phyloP scores from a whole-genome alignment of 2,329 filamentous ascomycete genomes.

The Penicillium thymicola region DNA sequence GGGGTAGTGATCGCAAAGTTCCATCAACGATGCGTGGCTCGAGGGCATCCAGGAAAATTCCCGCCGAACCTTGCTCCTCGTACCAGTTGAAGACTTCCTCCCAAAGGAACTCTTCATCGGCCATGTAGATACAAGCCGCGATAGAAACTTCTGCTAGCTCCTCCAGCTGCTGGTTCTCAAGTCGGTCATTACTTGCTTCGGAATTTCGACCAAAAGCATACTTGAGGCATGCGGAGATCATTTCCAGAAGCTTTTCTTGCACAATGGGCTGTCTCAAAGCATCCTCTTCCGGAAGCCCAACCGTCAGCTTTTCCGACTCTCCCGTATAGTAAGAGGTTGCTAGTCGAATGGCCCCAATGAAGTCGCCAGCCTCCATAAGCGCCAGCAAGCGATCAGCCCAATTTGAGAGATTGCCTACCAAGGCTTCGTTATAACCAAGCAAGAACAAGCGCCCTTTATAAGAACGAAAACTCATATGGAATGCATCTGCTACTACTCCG shows the following conservation, averaged over 20 bases:
- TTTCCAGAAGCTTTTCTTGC: conserved; percentile 82
- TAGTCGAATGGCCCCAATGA: conserved; percentile 83
- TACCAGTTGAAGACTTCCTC: conserved; percentile 89
- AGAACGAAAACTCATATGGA: conserved; percentile 94
- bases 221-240: conserved; percentile 86
- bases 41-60: conserved; percentile 80
- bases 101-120: conserved; percentile 79
- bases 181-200: conserved; percentile 47
- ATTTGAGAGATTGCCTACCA: conserved; percentile 88
- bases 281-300: conserved; percentile 86
- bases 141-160: conserved; percentile 83
- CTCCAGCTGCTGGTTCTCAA: conserved; percentile 62
- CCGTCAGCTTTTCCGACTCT: conserved; percentile 87
- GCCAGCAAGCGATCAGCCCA: conserved; percentile 94
- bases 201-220: conserved; percentile 73
- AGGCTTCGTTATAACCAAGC: conserved; percentile 88
- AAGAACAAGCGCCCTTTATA: conserved; percentile 94
- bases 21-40: conserved; percentile 84
- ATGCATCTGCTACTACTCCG: conserved; percentile 93
- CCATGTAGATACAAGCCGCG: conserved; percentile 72
- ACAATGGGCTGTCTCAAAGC: conserved; percentile 74
- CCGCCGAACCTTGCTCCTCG: conserved; percentile 69
- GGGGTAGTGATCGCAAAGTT: conserved; percentile 71
- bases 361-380: conserved; percentile 95
- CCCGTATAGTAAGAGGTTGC: conserved; percentile 91